These are phyloP conservation scores for Magnaporthiopsis incrustans DNA, from an alignment of 2,329 filamentous ascomycete genomes.

Conservation along the genomic window DNA sequence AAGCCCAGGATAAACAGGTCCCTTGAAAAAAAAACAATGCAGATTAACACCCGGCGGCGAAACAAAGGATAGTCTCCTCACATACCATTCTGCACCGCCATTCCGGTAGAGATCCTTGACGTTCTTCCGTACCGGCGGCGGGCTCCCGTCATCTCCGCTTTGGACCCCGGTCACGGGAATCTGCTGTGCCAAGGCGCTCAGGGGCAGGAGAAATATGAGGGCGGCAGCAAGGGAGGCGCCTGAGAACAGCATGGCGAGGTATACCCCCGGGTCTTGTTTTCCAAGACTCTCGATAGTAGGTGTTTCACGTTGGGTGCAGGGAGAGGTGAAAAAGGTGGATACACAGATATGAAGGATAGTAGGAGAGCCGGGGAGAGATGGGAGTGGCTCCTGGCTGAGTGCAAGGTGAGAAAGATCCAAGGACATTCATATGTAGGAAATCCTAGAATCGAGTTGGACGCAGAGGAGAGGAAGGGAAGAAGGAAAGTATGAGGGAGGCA, in stretches of 20 bases:
- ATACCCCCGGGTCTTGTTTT: background rate
- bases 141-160: conserved; percentile 27
- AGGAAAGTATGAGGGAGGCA: background rate
- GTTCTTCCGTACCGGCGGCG: conserved; percentile 34
- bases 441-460: background rate
- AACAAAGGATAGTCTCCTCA: background rate
- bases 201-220: background rate
- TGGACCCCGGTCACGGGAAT: conserved; percentile 28
- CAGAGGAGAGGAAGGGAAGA: background rate
- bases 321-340: background rate
- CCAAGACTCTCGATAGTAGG: background rate
- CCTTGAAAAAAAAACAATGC: conserved; percentile 19
- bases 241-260: background rate
- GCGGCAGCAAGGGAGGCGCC: background rate
- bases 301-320: background rate
- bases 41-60: background rate
- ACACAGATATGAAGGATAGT: background rate
- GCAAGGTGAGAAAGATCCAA: background rate
- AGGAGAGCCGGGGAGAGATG: background rate
- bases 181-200: conserved; percentile 1
- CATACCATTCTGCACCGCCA: conserved; percentile 37
- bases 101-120: conserved; percentile 36
- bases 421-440: background rate
- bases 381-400: background rate
- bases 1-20: conserved; percentile 42